Evolutionary conservation across 371 early-diverging fungal genomes (phyloP).

Genomic region (Mucor sp.): DNA sequence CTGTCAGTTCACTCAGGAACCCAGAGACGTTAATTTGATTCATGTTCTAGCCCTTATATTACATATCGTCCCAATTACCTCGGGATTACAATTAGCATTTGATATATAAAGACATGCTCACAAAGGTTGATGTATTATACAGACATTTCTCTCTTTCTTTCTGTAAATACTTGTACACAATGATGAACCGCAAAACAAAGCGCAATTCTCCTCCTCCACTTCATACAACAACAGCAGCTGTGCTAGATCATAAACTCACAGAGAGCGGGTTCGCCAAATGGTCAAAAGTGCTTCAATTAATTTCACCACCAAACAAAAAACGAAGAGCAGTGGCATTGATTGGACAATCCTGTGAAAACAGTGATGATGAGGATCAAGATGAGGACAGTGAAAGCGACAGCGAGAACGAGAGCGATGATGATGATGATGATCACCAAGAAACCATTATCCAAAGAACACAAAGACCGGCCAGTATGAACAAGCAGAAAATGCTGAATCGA

Average conservation of each 20-base stretch:
- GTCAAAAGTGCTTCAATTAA: constrained; percentile 8
- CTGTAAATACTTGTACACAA: not conserved
- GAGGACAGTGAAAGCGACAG: not conserved
- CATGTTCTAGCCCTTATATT: constrained; percentile 6
- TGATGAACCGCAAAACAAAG: constrained; percentile 9
- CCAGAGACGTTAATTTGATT: not conserved
- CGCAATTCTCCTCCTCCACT: constrained; percentile 4
- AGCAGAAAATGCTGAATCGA: constrained; percentile 9
- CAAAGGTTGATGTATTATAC: not conserved
- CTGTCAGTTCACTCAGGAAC: constrained; percentile 6
- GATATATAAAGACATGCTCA: not conserved
- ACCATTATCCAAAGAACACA: not conserved
- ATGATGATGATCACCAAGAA: not conserved
- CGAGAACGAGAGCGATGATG: not conserved
- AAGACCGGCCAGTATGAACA: not conserved
- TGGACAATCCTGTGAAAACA: not conserved
- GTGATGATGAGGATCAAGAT: not conserved
- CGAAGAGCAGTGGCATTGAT: constrained; percentile 3
- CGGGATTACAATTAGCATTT: constrained; percentile 4
- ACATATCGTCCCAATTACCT: not conserved
- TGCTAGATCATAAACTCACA: not conserved
- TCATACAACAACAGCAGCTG: not conserved
- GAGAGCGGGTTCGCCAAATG: constrained; percentile 11
- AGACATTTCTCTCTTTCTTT: not conserved
- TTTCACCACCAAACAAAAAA: constrained; percentile 19